Conservation (phyloP, 2,329 filamentous ascomycete species). For the Fusarium multiceps region DNA sequence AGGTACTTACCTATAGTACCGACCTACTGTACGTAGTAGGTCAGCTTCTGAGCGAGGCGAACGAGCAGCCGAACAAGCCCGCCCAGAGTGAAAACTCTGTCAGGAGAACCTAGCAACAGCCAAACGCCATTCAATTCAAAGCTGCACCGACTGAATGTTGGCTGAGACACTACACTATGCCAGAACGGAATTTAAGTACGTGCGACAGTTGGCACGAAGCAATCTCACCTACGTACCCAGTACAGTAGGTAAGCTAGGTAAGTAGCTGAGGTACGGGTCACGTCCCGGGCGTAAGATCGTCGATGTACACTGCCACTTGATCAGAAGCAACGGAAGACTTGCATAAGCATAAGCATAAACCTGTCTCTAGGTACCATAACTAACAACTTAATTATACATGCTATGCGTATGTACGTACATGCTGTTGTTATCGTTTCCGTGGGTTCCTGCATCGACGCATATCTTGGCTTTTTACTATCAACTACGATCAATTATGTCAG, state of each 20-base stretch:
- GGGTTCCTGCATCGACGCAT: slow-evolving; percentile 35
- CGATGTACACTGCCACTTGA: slow-evolving; percentile 29
- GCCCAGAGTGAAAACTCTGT: slow-evolving; percentile 47
- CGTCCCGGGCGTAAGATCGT: not conserved
- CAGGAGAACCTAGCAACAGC: slow-evolving; percentile 46
- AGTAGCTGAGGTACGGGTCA: slow-evolving; percentile 5
- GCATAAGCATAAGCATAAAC: slow-evolving; percentile 8
- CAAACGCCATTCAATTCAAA: slow-evolving; percentile 39
- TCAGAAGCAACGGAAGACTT: slow-evolving; percentile 29
- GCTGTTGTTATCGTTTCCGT: slow-evolving; percentile 5
- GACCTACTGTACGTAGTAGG: not conserved
- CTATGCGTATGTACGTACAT: not conserved
- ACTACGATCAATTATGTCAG: slow-evolving; percentile 27
- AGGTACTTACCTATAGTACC: not conserved
- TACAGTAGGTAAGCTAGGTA: not conserved
- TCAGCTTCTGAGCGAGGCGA: slow-evolving; percentile 40
- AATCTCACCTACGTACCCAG: slow-evolving; percentile 2
- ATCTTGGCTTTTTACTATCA: slow-evolving; percentile 37
- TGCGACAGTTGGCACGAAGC: slow-evolving; percentile 20
- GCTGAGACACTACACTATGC: slow-evolving; percentile 37
- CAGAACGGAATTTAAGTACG: slow-evolving; percentile 13
- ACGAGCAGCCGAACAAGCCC: slow-evolving; percentile 35
- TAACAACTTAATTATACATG: not conserved
- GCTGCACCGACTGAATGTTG: slow-evolving; percentile 36
- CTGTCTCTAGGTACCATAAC: slow-evolving; percentile 9